phyloP scores from a whole-genome alignment of 148 eudicot species.

The Chenopodium quinoa region DNA sequence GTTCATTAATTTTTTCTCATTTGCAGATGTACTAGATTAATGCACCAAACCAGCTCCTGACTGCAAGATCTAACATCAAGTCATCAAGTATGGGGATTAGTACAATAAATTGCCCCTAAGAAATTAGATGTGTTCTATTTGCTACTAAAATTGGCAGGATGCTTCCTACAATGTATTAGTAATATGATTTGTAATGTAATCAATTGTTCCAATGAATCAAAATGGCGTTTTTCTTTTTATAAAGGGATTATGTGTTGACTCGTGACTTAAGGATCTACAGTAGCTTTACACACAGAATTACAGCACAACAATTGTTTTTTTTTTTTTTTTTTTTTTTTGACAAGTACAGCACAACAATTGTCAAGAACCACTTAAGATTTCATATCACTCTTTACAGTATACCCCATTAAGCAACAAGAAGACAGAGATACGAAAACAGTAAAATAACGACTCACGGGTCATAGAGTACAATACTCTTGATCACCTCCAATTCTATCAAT shows the following conservation, averaged over 20 bases:
- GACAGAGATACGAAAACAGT: background rate
- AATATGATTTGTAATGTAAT: background rate
- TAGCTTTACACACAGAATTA: background rate
- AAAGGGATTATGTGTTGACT: background rate
- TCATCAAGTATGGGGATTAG: background rate
- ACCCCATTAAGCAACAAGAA: background rate
- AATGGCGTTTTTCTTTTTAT: background rate
- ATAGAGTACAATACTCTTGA: background rate
- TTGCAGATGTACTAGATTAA: slow-evolving; percentile 16
- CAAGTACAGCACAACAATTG: background rate
- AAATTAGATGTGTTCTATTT: background rate
- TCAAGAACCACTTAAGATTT: background rate
- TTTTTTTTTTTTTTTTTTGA: too few species aligned
- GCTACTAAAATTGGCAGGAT: background rate
- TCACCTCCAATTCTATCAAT: background rate
- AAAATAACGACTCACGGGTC: background rate
- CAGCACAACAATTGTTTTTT: background rate
- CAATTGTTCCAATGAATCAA: background rate
- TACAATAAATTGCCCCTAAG: background rate
- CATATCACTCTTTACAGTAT: background rate
- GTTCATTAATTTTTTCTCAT: background rate
- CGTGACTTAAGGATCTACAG: background rate
- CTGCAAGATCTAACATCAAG: background rate
- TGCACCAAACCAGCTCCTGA: background rate
- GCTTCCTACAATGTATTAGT: background rate